Evolutionary conservation across 164 flowering plant genomes (phyloP), one percentile per base, ranked within the genome.

Genomic region (Hamamelis virginiana): DNA sequence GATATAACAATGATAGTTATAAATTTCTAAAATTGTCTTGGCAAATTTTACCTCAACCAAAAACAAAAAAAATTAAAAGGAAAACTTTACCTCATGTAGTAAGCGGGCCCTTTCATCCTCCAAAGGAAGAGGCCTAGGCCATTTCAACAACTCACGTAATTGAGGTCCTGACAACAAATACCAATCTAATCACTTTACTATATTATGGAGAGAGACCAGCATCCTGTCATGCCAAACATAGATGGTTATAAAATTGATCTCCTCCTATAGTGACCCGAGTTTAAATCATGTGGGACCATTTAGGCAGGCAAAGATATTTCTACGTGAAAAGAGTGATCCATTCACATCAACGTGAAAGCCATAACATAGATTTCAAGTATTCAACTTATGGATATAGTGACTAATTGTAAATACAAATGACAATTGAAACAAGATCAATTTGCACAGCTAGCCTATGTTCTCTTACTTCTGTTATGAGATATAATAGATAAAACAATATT

Each of bases 121-220:
- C 84, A 95, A 83, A 47, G 98, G 98, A 76, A 95, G 91, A 50
- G 92, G 97, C 43, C 94, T 83, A 59, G 97, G 92, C 98, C 97
- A 95, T 71, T 88, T 86, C 76, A 95, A 80, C 72, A 91, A 38
- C 69, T 87, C 82, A 9, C 94, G 91, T 47, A 95, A 70, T 57
- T 92, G 78, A 73, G 85, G 86, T 78, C 98, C 98, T 95, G 76
- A 47, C n/a, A 71, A 66, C 13, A 60, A 66, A 59, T n/a, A 55
- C 18, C 16, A 8, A 72, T 61, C 65, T 41, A 11, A 38, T 74
- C 47, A 65, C 22, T 58, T 56, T 51, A 19, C 46, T 5, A 65
- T 38, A 15, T 33, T 55, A 41, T 64, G 12, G 5, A 27, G 38
- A 58, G 16, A 58, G n/a, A 26, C 9, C 38, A 18, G 59, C 19